phyloP scores from a whole-genome alignment of 495 filamentous ascomycete species.

The Letharia lupina region DNA sequence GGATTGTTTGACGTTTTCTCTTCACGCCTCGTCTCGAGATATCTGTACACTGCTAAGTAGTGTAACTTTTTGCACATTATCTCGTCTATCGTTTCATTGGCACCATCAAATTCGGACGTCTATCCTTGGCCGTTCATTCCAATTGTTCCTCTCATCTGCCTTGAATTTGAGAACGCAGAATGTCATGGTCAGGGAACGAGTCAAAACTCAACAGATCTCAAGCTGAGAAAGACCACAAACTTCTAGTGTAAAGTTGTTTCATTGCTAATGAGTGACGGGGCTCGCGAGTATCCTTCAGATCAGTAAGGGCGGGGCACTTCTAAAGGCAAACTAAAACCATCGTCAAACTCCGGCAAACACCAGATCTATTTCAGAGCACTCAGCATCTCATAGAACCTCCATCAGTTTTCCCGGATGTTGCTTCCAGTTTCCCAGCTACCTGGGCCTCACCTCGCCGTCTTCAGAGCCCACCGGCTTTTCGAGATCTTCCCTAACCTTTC shows the following conservation, averaged over 20 bases:
- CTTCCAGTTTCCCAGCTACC: too few species aligned
- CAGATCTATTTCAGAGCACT: too few species aligned
- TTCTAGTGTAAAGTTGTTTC: not conserved
- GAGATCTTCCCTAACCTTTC: too few species aligned
- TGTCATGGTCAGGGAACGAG: too few species aligned
- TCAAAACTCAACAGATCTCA: not conserved
- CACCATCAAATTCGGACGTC: too few species aligned
- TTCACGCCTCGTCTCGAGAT: not conserved
- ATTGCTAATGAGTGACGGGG: not conserved
- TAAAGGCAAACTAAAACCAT: too few species aligned
- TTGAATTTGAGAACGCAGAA: not conserved
- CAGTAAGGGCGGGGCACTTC: not conserved
- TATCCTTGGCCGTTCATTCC: not conserved
- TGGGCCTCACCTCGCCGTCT: too few species aligned
- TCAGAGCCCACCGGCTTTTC: too few species aligned
- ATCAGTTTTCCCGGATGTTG: too few species aligned
- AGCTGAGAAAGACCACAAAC: not conserved
- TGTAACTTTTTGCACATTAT: not conserved
- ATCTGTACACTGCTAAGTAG: not conserved
- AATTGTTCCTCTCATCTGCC: not conserved
- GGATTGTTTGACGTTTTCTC: slow-evolving; percentile 29
- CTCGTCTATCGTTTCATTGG: too few species aligned
- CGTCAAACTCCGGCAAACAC: too few species aligned
- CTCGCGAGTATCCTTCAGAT: not conserved
- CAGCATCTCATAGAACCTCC: too few species aligned